Evolutionary conservation across 768 basidiomycete genomes (phyloP).

Genomic region (Cyclocybe cylindracea): DNA sequence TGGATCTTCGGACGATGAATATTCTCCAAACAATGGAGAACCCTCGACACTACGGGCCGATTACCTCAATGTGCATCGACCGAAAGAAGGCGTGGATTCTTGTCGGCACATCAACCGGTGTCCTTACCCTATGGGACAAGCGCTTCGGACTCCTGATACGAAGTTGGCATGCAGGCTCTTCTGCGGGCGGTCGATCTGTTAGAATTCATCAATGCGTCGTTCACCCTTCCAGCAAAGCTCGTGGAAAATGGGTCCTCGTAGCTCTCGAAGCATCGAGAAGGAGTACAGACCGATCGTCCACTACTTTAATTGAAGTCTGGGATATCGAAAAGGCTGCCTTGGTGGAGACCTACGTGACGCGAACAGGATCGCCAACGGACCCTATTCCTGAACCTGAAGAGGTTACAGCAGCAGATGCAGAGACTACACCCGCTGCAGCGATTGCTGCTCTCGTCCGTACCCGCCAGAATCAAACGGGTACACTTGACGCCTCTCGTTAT

Average conservation of each 20-base stretch:
- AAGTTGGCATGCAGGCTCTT: conserved; percentile 78
- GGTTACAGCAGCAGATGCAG: conserved; percentile 52
- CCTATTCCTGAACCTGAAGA: conserved; percentile 56
- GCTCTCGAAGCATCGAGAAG: conserved; percentile 61
- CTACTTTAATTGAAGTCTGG: conserved; percentile 82
- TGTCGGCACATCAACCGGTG: conserved; percentile 83
- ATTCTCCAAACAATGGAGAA: conserved; percentile 78
- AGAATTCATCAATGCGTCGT: conserved; percentile 74
- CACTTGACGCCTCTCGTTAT: conserved; percentile 16
- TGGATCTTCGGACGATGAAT: conserved; percentile 87
- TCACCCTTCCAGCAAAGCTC: conserved; percentile 79
- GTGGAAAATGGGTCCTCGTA: conserved; percentile 90
- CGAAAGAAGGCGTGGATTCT: conserved; percentile 86
- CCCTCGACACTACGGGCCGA: conserved; percentile 83
- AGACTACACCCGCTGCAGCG: conserved; percentile 66
- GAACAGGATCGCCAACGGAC: conserved; percentile 47
- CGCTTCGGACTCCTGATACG: conserved; percentile 89
- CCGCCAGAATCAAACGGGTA: conserved; percentile 39
- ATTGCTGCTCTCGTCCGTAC: conserved; percentile 82
- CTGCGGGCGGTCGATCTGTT: conserved; percentile 49
- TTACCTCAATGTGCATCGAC: conserved; percentile 84
- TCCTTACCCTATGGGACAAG: conserved; percentile 91
- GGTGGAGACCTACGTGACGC: conserved; percentile 78
- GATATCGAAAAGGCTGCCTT: conserved; percentile 81
- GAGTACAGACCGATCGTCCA: conserved; percentile 40